Evolutionary conservation across 192 early-diverging fungal genomes (phyloP), one percentile per base, ranked within the genome.

Genomic region (Cladochytrium replicatum): DNA sequence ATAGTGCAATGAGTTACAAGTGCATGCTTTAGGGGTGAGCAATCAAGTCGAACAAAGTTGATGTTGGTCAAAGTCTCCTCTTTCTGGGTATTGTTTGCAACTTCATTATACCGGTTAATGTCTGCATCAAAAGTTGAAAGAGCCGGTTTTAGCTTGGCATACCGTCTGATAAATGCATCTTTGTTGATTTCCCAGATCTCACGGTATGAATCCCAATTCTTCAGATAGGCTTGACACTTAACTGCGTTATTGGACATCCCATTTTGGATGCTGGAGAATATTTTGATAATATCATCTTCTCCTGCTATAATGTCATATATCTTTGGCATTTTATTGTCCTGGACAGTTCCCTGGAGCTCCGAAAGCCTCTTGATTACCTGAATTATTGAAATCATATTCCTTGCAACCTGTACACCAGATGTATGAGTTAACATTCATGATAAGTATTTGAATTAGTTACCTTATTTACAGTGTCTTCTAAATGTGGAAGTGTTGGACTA

Each of bases 101-200:
- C 77, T 52, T 81, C 78, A 52, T 81, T 81, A 55, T 81, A 81
- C 4, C 78, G 54, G 32, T 79, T 81, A 54, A 81, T 81, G 53
- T 81, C 78, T 4, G 70, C 74, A 45, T 81, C 78, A 52, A 80
- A 81, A 0, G 77, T 81, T 3, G 74, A 74, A 9, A 81, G 54
- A 7, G 78, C 71, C 0, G 78, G 78, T 54, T 81, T 81, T 21
- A 80, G 60, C 49, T 81, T 81, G 7, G 78, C 78, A 42, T 81
- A 81, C 6, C 78, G 61, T 3, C 78, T 55, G 31, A 81, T 81
- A 46, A 81, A 81, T 8, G 78, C 78, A 48, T 81, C 78, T 40
- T 81, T 81, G 62, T 79, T 81, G 58, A 81, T 81, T 61, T 81
- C 78, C 78, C 78, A 81, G 38, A 81, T 81, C 46, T 81, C 78